These are phyloP conservation scores for Rosa multiflora DNA, from an alignment of 306 rosid genomes.

Conservation along the genomic window DNA sequence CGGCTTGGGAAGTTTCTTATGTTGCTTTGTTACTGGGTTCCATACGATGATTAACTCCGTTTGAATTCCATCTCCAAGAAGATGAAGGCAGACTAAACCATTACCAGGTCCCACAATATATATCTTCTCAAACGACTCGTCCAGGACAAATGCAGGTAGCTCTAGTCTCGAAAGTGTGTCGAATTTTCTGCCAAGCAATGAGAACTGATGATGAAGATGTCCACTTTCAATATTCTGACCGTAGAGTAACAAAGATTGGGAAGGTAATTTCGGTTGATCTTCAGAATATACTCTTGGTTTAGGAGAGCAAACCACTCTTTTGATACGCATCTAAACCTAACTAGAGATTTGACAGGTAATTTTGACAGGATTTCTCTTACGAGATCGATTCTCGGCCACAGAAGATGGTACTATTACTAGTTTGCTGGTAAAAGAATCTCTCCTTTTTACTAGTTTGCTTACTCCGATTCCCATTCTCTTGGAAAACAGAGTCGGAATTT, in stretches of 20 bases:
- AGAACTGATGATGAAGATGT: neutral
- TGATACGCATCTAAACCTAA: neutral
- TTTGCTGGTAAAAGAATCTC: neutral
- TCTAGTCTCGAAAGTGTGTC: neutral
- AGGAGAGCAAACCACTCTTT: neutral
- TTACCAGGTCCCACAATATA: neutral
- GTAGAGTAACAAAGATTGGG: neutral
- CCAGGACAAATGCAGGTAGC: neutral
- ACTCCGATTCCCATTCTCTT: neutral
- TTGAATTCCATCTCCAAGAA: neutral
- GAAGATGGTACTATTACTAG: neutral
- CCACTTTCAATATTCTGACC: too few species aligned
- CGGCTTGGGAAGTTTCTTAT: neutral
- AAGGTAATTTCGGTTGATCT: neutral
- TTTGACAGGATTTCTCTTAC: neutral
- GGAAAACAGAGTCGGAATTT: neutral
- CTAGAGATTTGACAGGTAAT: neutral
- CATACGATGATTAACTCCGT: neutral
- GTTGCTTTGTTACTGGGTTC: neutral
- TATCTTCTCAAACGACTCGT: neutral
- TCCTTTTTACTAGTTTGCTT: neutral
- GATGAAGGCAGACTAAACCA: neutral
- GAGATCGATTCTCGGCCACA: neutral
- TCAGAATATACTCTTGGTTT: neutral
- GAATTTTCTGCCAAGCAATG: neutral